Conservation (phyloP, 2,329 filamentous ascomycete genomes). For the Talaromyces rugulosus region DNA sequence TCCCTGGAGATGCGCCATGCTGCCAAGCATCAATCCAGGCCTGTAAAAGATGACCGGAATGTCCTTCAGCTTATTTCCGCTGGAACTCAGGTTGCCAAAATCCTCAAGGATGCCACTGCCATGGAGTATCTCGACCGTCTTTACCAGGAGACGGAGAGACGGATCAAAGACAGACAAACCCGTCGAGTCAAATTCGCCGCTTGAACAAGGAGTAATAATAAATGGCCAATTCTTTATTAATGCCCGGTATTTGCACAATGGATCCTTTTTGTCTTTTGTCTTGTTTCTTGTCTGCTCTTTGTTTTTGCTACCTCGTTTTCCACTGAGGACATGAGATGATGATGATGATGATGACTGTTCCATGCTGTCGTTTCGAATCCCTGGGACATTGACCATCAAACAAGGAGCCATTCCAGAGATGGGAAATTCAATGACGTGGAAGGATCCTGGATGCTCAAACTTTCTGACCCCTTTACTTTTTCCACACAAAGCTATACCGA, state of each 20-base stretch:
- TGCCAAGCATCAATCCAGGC: slow-evolving; percentile 76
- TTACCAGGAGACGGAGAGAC: slow-evolving; percentile 75
- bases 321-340: background rate
- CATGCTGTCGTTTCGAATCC: background rate
- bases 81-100: slow-evolving; percentile 81
- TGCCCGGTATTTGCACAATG: background rate
- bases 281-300: background rate
- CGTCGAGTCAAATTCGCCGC: slow-evolving; percentile 32
- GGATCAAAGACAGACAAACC: slow-evolving; percentile 63
- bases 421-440: background rate
- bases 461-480: background rate
- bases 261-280: background rate
- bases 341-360: background rate
- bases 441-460: background rate
- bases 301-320: background rate
- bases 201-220: slow-evolving; percentile 1
- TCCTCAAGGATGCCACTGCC: slow-evolving; percentile 75
- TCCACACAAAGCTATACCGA: background rate
- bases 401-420: background rate
- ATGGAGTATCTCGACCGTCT: slow-evolving; percentile 79
- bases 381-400: background rate
- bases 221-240: background rate
- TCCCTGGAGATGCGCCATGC: slow-evolving; percentile 84
- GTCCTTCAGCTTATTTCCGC: slow-evolving; percentile 83
- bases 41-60: slow-evolving; percentile 83